Base-by-base conservation (phyloP, 75 land plant species). In the Ceratopteris richardii region DNA sequence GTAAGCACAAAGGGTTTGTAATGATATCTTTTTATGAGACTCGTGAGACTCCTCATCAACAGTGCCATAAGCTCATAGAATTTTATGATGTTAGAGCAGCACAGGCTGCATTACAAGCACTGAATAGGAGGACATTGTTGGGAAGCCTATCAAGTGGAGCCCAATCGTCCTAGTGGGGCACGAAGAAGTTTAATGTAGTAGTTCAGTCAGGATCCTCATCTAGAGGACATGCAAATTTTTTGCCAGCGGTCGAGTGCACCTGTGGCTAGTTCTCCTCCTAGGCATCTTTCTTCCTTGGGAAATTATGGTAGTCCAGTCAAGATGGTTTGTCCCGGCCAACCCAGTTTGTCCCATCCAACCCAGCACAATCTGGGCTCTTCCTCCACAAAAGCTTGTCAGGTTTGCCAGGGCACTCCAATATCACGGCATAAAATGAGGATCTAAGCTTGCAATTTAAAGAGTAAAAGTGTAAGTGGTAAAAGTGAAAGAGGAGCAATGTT, bases 21-120 rank as follows among this genome's bases (percentile, higher is more conserved):
- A 87, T 87, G 88, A 80, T 91, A 31, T 81, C 97, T 25, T 91
- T 87, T 54, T 87, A 87, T 80, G 97, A 91, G 93, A 88, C 84
- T 16, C 85, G 79, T 39, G 93, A 84, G 58, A 78, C 82, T 22
- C 78, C 88, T n/a, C 76, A 84, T 48, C 71, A 75, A 54, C 65
- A 69, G 54, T 77, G 79, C 44, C 82, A 81, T 41, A 88, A 82
- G 37, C 77, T 82, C 48, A 79, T 88, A 20, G 94, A 88, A 44
- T 88, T 79, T 51, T 88, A 79, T 75, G 94, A 88, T 74, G 72
- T 82, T 13, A 79, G 94, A 70, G 85, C 89, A 44, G 94, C 94
- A 50, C 86, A 85, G 59, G 80, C 86, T 47, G 89, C 94, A 39
- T 72, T 88, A 33, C 72, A 72, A 44, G 83, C 86, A 41, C 68